These are phyloP conservation scores for Paecilomyces variotii DNA, from an alignment of 2,329 filamentous ascomycete species.

Conservation along the genomic window DNA sequence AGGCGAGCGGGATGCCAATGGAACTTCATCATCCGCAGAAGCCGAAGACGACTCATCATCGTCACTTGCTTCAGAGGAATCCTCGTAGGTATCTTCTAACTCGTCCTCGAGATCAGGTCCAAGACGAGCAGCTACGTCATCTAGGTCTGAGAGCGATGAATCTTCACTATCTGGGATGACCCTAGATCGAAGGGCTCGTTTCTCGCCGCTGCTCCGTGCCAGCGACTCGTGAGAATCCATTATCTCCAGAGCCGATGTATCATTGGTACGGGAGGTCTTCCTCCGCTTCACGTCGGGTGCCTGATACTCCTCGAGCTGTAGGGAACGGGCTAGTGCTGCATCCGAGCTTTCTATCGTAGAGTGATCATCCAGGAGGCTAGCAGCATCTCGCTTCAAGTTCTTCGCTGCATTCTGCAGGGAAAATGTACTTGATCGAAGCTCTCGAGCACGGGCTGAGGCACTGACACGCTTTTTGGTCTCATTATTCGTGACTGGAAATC, in stretches of 20 bases:
- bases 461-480: constrained; percentile 26
- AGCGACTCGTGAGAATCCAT: constrained; percentile 12
- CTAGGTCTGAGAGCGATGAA: constrained; percentile 5
- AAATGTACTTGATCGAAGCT: constrained; percentile 44
- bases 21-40: constrained; percentile 1
- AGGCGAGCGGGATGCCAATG: neutral
- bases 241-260: constrained; percentile 10
- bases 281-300: constrained; percentile 27
- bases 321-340: constrained; percentile 46
- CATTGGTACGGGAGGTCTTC: constrained; percentile 15
- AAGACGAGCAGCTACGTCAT: neutral
- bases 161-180: constrained; percentile 10
- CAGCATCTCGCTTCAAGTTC: constrained; percentile 38
- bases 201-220: neutral
- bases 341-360: constrained; percentile 30
- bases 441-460: constrained; percentile 39
- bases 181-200: neutral
- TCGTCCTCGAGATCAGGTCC: constrained; percentile 10
- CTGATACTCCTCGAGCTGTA: constrained; percentile 51
- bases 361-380: constrained; percentile 35
- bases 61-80: constrained; percentile 13
- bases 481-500: constrained; percentile 28
- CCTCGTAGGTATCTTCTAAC: constrained; percentile 11
- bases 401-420: constrained; percentile 30
- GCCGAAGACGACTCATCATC: constrained; percentile 11